Evolutionary conservation across 257 asterid species (phyloP).

Genomic region (Gardenia jasminoides): DNA sequence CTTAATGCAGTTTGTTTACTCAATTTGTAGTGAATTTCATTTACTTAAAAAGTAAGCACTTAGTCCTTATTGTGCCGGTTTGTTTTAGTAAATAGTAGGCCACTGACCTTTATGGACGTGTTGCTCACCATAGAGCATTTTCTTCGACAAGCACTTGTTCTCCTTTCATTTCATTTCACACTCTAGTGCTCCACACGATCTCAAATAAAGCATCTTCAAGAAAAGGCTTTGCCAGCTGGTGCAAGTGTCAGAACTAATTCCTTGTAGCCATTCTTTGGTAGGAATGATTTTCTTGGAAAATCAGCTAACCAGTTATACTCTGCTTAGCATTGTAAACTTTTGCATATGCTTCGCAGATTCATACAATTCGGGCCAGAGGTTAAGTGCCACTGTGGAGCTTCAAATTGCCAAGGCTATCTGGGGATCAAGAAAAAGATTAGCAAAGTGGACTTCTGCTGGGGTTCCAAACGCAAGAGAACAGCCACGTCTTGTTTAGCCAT

Average conservation of each 20-base stretch:
- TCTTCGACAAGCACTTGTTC: background rate
- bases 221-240: background rate
- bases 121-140: constrained; percentile 2
- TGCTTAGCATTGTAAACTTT: background rate
- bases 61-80: background rate
- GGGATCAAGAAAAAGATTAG: constrained; percentile 61
- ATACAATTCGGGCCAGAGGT: constrained; percentile 85
- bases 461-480: constrained; percentile 67
- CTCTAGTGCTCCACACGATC: background rate
- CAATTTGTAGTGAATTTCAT: background rate
- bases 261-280: background rate
- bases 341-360: constrained; percentile 47
- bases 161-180: background rate
- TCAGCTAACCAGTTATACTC: background rate
- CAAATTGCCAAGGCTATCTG: constrained; percentile 72
- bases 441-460: constrained; percentile 54
- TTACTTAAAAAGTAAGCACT: background rate
- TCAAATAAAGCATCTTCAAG: background rate
- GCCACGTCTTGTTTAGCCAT: constrained; percentile 34
- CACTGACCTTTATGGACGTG: background rate
- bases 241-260: too few species aligned
- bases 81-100: background rate
- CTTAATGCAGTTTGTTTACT: background rate
- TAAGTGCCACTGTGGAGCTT: constrained; percentile 79
- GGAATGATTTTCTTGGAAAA: background rate